Evolutionary conservation across 768 basidiomycete species (phyloP), one percentile per base, ranked within the genome.

Genomic region (Collybia sordida): DNA sequence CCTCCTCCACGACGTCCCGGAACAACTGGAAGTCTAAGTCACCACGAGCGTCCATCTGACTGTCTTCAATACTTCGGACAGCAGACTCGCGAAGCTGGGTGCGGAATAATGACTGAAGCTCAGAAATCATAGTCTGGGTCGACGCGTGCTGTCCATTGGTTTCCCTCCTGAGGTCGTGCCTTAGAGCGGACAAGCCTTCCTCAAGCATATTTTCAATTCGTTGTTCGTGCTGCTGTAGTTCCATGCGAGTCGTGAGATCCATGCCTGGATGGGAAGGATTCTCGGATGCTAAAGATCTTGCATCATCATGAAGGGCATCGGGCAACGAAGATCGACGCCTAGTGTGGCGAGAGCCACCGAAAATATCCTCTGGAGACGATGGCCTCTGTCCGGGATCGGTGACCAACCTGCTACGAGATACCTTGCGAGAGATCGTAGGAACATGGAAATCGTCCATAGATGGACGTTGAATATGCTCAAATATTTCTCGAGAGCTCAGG

Each of bases 1-100:
- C 80, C 56, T 87, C 79, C 54, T 88, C 81, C 18, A 93, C 72
- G 31, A 83, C 72, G 51, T 82, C 82, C 59, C 79, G 85, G 60
- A 93, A 77, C 53, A 89, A 70, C 60, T 90, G 85, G 62, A 90
- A 82, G 66, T 92, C 90, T 21, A 90, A 67, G 55, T 92, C 89
- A 17, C 86, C 88, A 24, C 82, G 80, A 19, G 85, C 88, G 58
- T 90, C 87, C 69, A 81, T 71, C 57, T 80, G 82, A 52, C 77
- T 79, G 48, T 85, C 83, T 18, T 88, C 85, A 42, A 77, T 54
- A 17, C 77, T 75, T 39, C 77, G 75, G 6, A 72, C 71, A 0
- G 84, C 81, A 6, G 82, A 81, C 35, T 85, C 83, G 48, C 81
- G 81, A 8, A 89, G 68, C 56, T 89, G 86, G 17, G 80, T 69